phyloP scores from a whole-genome alignment of 2,329 filamentous ascomycete species.

The Cercospora zeae-maydis region DNA sequence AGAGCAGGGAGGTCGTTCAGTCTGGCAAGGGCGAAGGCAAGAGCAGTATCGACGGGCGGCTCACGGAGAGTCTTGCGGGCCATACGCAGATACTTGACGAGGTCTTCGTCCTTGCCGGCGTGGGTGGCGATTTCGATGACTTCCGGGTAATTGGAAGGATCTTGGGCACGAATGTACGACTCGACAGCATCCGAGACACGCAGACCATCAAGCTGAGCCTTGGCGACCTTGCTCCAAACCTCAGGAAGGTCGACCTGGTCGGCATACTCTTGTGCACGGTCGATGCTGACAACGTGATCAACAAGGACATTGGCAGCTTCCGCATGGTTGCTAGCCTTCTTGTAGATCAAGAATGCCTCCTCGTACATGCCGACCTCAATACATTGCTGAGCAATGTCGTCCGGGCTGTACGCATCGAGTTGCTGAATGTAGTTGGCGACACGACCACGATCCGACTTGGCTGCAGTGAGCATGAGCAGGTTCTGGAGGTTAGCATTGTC shows the following conservation, averaged over 20 bases:
- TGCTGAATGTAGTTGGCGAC: slow-evolving; percentile 96
- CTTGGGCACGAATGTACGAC: slow-evolving; percentile 92
- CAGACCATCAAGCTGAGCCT: slow-evolving; percentile 94
- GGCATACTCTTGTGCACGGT: slow-evolving; percentile 91
- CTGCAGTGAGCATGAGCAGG: slow-evolving; percentile 89
- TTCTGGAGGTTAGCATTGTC: slow-evolving; percentile 97
- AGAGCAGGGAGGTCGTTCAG: slow-evolving; percentile 88
- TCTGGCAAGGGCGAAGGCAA: slow-evolving; percentile 90
- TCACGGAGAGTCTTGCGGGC: slow-evolving; percentile 94
- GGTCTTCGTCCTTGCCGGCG: slow-evolving; percentile 94
- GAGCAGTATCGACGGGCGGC: slow-evolving; percentile 84
- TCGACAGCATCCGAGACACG: slow-evolving; percentile 90
- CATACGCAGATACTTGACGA: slow-evolving; percentile 96
- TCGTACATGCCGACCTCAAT: slow-evolving; percentile 93
- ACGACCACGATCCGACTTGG: slow-evolving; percentile 90
- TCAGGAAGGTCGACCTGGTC: slow-evolving; percentile 91
- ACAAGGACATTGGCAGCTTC: slow-evolving; percentile 89
- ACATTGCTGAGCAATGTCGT: slow-evolving; percentile 89
- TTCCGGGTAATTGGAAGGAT: slow-evolving; percentile 88
- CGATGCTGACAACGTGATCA: slow-evolving; percentile 95
- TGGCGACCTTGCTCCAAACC: slow-evolving; percentile 97
- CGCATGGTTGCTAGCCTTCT: slow-evolving; percentile 88
- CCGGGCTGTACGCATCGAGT: slow-evolving; percentile 81
- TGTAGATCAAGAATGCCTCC: slow-evolving; percentile 97
- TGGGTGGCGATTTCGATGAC: slow-evolving; percentile 95